phyloP scores from a whole-genome alignment of 441 rosid genomes.

The Gossypium schwendimanii region DNA sequence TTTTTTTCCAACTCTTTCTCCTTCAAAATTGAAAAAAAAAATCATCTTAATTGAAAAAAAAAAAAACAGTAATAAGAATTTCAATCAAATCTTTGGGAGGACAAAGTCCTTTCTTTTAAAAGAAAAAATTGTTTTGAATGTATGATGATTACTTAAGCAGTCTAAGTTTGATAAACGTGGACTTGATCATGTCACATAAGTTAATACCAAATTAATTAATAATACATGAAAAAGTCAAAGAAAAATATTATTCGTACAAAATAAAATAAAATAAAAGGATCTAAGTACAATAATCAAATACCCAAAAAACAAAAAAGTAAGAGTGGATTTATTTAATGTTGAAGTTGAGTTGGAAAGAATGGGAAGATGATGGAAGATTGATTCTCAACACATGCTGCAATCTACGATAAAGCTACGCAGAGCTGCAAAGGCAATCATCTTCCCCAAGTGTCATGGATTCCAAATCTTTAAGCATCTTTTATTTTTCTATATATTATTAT shows the following conservation, averaged over 20 bases:
- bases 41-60: neutral
- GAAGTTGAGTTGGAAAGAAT: constrained; percentile 48
- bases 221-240: neutral
- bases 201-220: neutral
- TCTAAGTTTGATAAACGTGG: neutral
- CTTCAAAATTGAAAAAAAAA: too few relatives aligned
- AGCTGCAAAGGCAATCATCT: constrained; percentile 28
- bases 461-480: constrained; percentile 20
- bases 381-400: constrained; percentile 48
- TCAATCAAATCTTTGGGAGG: neutral
- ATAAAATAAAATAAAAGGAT: neutral
- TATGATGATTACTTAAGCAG: neutral
- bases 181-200: neutral
- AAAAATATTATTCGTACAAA: neutral
- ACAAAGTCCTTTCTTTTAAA: neutral
- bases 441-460: constrained; percentile 38
- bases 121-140: neutral
- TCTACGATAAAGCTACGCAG: constrained; percentile 26
- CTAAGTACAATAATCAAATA: neutral
- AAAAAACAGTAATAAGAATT: neutral
- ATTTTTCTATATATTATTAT: neutral
- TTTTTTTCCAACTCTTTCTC: too few relatives aligned
- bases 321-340: constrained; percentile 12
- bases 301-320: neutral
- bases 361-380: constrained; percentile 32